Conservation (phyloP, 495 filamentous ascomycete species). For the Aspergillus saccharolyticus region DNA sequence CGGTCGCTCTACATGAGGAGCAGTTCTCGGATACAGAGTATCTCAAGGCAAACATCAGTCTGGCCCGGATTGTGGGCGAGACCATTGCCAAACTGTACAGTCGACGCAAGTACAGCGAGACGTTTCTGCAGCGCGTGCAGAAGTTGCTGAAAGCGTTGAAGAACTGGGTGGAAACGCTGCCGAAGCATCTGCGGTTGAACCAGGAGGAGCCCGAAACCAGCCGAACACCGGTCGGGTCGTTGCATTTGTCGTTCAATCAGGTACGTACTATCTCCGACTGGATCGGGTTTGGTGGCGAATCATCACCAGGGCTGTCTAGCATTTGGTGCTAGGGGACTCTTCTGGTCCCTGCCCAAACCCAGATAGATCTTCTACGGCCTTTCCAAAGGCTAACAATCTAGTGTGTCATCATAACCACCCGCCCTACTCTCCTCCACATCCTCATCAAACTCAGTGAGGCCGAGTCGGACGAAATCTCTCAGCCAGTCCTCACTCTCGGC, state of each 20-base stretch:
- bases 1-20: conserved; percentile 33
- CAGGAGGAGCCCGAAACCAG: conserved; percentile 35
- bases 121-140: conserved; percentile 40
- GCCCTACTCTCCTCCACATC: conserved; percentile 39
- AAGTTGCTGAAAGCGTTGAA: conserved; percentile 41
- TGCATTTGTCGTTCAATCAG: conserved; percentile 41
- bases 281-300: too few relatives aligned
- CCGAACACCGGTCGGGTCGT: conserved; percentile 34
- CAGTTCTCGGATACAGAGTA: conserved; percentile 39
- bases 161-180: conserved; percentile 42
- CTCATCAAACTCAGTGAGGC: conserved; percentile 34
- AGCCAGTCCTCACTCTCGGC: conserved; percentile 37
- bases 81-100: conserved; percentile 41
- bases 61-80: conserved; percentile 40
- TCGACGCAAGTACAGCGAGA: conserved; percentile 39
- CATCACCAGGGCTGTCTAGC: too few relatives aligned
- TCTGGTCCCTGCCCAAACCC: too few relatives aligned
- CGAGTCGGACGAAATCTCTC: conserved; percentile 26
- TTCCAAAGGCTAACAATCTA: conserved; percentile 9
- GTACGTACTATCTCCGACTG: too few relatives aligned
- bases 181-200: conserved; percentile 36
- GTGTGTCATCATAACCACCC: conserved; percentile 40
- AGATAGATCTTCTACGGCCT: too few relatives aligned
- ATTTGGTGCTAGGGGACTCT: too few relatives aligned
- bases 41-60: conserved; percentile 38